These are phyloP conservation scores for Aspergillus sclerotialis DNA, from an alignment of 2,329 filamentous ascomycete species.

Conservation along the genomic window DNA sequence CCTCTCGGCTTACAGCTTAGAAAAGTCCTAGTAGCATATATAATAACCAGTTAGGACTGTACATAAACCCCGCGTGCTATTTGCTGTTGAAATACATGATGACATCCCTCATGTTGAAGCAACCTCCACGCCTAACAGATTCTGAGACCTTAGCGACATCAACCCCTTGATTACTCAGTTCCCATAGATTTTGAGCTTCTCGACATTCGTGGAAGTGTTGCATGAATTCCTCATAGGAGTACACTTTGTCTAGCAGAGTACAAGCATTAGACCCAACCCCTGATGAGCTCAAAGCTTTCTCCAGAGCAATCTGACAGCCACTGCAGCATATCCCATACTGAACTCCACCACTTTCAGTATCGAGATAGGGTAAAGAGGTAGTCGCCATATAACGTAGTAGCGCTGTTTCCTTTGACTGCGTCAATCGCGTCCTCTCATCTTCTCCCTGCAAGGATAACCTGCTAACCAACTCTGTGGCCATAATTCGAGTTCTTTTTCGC, in stretches of 20 bases:
- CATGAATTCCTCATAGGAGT: not conserved
- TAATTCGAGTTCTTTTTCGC: slow-evolving; percentile 1
- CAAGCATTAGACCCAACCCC: not conserved
- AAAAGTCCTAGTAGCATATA: no score
- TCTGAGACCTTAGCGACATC: not conserved
- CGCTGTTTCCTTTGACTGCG: not conserved
- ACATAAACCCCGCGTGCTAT: not conserved
- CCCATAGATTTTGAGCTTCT: not conserved
- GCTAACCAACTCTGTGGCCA: slow-evolving; percentile 1
- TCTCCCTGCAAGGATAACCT: not conserved
- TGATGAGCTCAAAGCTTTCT: slow-evolving; percentile 1
- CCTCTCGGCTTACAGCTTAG: not conserved
- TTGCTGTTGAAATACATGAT: not conserved
- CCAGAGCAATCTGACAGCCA: slow-evolving; percentile 3
- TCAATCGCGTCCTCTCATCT: no score
- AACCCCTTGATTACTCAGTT: not conserved
- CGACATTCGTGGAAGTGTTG: not conserved
- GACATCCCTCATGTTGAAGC: not conserved
- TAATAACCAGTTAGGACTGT: no score
- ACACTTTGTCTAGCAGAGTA: not conserved
- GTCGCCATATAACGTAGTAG: not conserved
- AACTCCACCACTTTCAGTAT: not conserved
- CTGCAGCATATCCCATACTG: slow-evolving; percentile 3
- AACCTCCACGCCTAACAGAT: not conserved
- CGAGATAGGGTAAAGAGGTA: not conserved